Conservation (phyloP, 306 rosid species). For the Trifolium fragiferum region DNA sequence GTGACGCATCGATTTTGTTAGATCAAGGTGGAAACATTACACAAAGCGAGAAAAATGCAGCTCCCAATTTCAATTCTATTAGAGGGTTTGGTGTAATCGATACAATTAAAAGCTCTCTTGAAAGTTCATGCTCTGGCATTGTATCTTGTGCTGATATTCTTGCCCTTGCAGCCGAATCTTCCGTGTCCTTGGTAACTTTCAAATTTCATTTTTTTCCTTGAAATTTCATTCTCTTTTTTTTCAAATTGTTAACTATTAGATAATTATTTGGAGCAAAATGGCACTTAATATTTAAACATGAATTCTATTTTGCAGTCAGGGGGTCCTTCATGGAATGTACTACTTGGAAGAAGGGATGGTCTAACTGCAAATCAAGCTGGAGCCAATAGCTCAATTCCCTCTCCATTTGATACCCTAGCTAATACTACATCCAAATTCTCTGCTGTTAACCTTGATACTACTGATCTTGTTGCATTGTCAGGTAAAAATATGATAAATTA, state of each 20-base stretch:
- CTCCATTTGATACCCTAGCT: conserved; percentile 57
- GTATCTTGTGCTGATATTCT: conserved; percentile 85
- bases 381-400: conserved; percentile 61
- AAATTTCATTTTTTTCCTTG: neutral
- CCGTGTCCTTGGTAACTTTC: conserved; percentile 57
- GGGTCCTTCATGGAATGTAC: conserved; percentile 72
- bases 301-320: conserved; percentile 58
- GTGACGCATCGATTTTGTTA: conserved; percentile 74
- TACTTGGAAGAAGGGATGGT: conserved; percentile 75
- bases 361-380: conserved; percentile 64
- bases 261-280: neutral
- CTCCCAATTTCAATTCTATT: conserved; percentile 52
- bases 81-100: conserved; percentile 66
- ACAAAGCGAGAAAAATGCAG: conserved; percentile 73
- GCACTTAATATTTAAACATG: neutral
- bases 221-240: neutral
- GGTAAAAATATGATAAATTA: conserved; percentile 45
- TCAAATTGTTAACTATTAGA: neutral
- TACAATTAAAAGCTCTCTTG: conserved; percentile 65
- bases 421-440: conserved; percentile 63
- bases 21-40: conserved; percentile 59
- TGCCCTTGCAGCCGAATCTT: conserved; percentile 69
- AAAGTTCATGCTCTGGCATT: conserved; percentile 61
- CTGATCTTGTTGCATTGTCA: conserved; percentile 73
- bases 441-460: conserved; percentile 60